These are phyloP conservation scores for Porphyrellus sp. DNA, from an alignment of 1,284 basidiomycete genomes.

Conservation along the genomic window DNA sequence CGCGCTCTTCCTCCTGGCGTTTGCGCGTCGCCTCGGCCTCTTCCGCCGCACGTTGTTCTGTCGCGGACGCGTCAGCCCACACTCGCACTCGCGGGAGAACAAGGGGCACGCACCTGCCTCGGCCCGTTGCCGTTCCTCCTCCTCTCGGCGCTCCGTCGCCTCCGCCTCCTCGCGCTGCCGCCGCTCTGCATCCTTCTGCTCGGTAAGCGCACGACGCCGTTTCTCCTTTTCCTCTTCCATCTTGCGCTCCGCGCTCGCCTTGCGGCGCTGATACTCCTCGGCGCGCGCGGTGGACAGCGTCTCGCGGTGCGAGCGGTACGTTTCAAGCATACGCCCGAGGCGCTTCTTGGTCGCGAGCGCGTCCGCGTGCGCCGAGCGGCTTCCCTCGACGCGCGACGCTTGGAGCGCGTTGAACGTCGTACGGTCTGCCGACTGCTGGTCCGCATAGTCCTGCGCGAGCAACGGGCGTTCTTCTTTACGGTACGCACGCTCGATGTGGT, in stretches of 20 bases:
- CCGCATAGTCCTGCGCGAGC: slow-evolving; percentile 83
- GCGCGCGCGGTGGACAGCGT: slow-evolving; percentile 61
- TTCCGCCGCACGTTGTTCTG: slow-evolving; percentile 56
- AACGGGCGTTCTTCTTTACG: slow-evolving; percentile 92
- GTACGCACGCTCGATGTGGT: slow-evolving; percentile 94
- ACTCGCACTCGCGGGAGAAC: neutral
- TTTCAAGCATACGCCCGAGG: slow-evolving; percentile 71
- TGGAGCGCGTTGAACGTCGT: slow-evolving; percentile 68
- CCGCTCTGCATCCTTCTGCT: slow-evolving; percentile 57
- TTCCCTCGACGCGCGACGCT: slow-evolving; percentile 57
- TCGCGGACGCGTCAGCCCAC: neutral
- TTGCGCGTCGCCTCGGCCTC: slow-evolving; percentile 56
- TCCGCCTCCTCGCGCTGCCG: slow-evolving; percentile 49
- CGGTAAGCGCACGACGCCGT: slow-evolving; percentile 54
- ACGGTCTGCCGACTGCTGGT: slow-evolving; percentile 78
- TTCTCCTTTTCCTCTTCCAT: slow-evolving; percentile 86
- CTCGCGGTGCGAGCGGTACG: slow-evolving; percentile 65
- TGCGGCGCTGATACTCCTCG: slow-evolving; percentile 69
- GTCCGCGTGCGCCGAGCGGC: slow-evolving; percentile 63
- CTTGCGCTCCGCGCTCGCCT: slow-evolving; percentile 62
- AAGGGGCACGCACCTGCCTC: slow-evolving; percentile 36
- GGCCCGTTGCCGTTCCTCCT: slow-evolving; percentile 50
- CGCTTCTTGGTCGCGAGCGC: slow-evolving; percentile 79
- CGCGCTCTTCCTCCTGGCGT: slow-evolving; percentile 59
- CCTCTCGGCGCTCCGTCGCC: slow-evolving; percentile 40